Evolutionary conservation across 2,329 filamentous ascomycete genomes (phyloP).

Genomic region (Neobulgaria alba): DNA sequence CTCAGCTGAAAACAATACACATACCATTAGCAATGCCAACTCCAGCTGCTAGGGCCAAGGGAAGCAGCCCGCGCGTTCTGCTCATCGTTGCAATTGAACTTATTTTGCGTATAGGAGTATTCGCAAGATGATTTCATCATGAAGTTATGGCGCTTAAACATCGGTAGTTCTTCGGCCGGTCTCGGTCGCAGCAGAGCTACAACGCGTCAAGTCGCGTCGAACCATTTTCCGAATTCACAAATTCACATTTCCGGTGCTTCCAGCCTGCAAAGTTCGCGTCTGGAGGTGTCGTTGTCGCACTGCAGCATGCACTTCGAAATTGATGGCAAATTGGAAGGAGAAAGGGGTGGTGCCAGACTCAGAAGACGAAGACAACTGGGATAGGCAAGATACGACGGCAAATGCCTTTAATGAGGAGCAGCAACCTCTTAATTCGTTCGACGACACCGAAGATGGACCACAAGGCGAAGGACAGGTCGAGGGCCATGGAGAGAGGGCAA

Average conservation of each 20-base stretch:
- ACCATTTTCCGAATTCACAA: no score
- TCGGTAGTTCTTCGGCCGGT: not conserved
- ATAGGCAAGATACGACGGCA: constrained; percentile 14
- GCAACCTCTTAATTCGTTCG: not conserved
- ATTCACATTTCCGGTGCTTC: not conserved
- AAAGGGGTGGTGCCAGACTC: constrained; percentile 30
- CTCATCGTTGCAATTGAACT: constrained; percentile 18
- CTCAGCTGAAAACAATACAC: not conserved
- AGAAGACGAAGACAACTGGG: constrained; percentile 28
- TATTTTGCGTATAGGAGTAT: no score
- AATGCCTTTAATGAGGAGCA: not conserved
- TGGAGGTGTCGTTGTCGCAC: not conserved
- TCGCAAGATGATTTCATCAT: not conserved
- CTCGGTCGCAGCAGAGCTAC: not conserved
- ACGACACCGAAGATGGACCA: not conserved
- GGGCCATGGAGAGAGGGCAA: no score
- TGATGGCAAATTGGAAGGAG: constrained; percentile 30
- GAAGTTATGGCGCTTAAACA: not conserved
- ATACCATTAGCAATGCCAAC: constrained; percentile 27
- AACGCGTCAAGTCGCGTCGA: not conserved
- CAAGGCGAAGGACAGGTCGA: no score
- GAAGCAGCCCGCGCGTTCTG: constrained; percentile 21
- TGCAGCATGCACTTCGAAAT: constrained; percentile 17
- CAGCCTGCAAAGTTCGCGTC: not conserved
- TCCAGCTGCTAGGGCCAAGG: constrained; percentile 22